These are phyloP conservation scores for Miscanthus sacchariflorus DNA, from an alignment of 202 grass and related monocot genomes.

Conservation along the genomic window DNA sequence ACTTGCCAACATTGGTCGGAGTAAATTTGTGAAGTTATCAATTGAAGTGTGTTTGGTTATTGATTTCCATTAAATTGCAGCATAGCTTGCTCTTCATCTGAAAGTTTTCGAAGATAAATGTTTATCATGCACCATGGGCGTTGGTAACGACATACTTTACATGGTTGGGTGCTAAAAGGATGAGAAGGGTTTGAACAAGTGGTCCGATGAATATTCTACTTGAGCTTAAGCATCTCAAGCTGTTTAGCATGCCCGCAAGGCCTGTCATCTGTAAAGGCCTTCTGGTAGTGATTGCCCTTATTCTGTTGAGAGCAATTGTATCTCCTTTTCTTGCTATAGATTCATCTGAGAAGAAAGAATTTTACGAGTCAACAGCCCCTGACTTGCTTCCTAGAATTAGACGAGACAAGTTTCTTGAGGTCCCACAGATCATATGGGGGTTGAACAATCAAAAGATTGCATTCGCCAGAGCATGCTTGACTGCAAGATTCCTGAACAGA, in stretches of 20 bases:
- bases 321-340: slow-evolving; percentile 65
- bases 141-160: background rate
- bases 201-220: slow-evolving; percentile 55
- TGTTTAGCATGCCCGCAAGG: slow-evolving; percentile 56
- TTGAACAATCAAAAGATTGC: slow-evolving; percentile 99
- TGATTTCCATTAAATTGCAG: slow-evolving; percentile 17
- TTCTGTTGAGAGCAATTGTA: slow-evolving; percentile 64
- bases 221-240: slow-evolving; percentile 64
- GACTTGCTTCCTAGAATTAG: slow-evolving; percentile 63
- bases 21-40: slow-evolving; percentile 17
- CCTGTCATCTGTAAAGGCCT: slow-evolving; percentile 65
- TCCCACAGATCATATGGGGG: slow-evolving; percentile 98
- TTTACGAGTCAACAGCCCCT: slow-evolving; percentile 48
- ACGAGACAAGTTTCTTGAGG: slow-evolving; percentile 80
- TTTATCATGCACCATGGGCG: background rate
- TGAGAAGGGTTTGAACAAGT: slow-evolving; percentile 38
- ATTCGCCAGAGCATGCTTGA: slow-evolving; percentile 89
- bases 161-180: slow-evolving; percentile 20
- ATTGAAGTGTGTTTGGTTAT: slow-evolving; percentile 15
- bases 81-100: background rate
- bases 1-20: background rate
- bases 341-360: slow-evolving; percentile 60
- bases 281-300: slow-evolving; percentile 57
- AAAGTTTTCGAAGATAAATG: background rate
- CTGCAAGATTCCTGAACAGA: slow-evolving; percentile 81